phyloP scores from a whole-genome alignment of 139 green algal genomes.

The Chlorella sp. region DNA sequence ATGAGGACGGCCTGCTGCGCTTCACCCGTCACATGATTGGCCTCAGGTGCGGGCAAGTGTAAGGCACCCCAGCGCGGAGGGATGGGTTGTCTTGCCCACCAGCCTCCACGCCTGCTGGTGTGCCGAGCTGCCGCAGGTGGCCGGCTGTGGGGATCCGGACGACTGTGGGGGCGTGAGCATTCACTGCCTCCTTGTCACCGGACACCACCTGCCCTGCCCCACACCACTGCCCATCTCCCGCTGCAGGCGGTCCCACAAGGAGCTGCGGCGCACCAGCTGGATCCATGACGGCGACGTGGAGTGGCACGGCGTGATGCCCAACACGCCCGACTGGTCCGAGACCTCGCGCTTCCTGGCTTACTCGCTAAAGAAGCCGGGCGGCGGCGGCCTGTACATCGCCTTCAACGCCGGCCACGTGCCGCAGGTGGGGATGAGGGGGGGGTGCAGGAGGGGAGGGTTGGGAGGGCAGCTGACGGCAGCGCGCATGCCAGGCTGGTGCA shows the following conservation, averaged over 20 bases:
- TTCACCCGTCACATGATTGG: slow-evolving; percentile 78
- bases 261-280: slow-evolving; percentile 68
- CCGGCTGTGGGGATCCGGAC: neutral
- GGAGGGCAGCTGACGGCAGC: neutral
- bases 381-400: slow-evolving; percentile 72
- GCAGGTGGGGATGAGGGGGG: neutral
- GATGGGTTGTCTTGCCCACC: no score
- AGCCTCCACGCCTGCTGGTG: no score
- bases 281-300: slow-evolving; percentile 75
- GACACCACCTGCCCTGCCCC: no score
- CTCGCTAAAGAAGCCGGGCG: slow-evolving; percentile 54
- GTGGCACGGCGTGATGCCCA: slow-evolving; percentile 82
- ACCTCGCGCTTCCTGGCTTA: slow-evolving; percentile 86
- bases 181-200: no score
- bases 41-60: slow-evolving; percentile 41
- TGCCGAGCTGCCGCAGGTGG: neutral
- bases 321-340: slow-evolving; percentile 91
- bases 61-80: neutral
- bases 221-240: no score
- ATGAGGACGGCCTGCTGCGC: slow-evolving; percentile 74
- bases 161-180: no score
- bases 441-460: neutral
- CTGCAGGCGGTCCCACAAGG: slow-evolving; percentile 40
- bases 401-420: slow-evolving; percentile 66
- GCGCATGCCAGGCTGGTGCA: neutral